Conservation (phyloP, 108 stramenopile species). For the Cylindrotheca closterium region DNA sequence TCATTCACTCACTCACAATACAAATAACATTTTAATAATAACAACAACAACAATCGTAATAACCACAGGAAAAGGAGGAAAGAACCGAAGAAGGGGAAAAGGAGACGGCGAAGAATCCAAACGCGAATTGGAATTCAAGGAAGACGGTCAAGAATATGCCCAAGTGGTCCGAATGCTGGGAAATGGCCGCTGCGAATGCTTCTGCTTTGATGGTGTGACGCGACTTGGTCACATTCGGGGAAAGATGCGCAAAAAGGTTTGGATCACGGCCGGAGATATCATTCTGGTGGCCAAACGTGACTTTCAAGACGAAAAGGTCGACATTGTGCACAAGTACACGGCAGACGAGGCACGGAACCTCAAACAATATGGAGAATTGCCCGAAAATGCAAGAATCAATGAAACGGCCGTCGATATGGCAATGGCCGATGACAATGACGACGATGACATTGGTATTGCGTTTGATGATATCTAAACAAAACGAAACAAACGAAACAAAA, state of each 20-base stretch:
- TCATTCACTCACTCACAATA: no score
- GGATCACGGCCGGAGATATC: constrained; percentile 98
- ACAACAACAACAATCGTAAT: no score
- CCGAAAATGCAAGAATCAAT: constrained; percentile 98
- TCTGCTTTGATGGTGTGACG: constrained; percentile 98
- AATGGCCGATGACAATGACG: constrained; percentile 93
- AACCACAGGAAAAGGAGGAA: constrained; percentile 95
- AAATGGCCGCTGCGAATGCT: constrained; percentile 97
- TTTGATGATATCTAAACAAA: constrained; percentile 95
- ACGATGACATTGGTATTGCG: constrained; percentile 93
- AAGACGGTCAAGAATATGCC: constrained; percentile 90
- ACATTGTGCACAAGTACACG: constrained; percentile 98
- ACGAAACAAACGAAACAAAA: no score
- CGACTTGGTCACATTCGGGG: constrained; percentile 98
- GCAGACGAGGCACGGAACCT: constrained; percentile 99
- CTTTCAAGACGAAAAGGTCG: constrained; percentile 99
- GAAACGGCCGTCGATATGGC: constrained; percentile 99
- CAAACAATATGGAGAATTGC: constrained; percentile 98
- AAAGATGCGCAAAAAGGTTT: constrained; percentile 99
- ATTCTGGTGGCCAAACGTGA: constrained; percentile 96
- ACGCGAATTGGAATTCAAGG: constrained; percentile 99
- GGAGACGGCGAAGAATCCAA: constrained; percentile 99
- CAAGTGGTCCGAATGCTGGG: constrained; percentile 98
- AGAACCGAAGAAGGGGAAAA: constrained; percentile 98
- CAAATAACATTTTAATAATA: no score